phyloP scores from a whole-genome alignment of 1,139 yeast species.

The Nakaseomyces kungkrabaensis region DNA sequence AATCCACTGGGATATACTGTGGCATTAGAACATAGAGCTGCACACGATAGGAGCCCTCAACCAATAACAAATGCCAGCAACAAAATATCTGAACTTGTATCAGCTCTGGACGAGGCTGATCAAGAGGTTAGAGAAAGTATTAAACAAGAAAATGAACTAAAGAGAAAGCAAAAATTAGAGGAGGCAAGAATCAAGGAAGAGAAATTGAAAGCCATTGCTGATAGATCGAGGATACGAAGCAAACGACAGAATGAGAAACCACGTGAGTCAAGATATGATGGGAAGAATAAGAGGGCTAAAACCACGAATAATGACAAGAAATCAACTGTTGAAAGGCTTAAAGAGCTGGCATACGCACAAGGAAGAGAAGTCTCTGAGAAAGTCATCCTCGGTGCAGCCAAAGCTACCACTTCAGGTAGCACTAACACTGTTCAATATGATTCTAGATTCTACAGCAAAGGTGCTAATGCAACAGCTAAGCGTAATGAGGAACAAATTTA shows the following conservation, averaged over 20 bases:
- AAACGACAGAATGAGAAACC: slow-evolving; percentile 19
- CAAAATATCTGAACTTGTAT: slow-evolving; percentile 53
- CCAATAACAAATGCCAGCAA: slow-evolving; percentile 39
- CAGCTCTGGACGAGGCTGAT: slow-evolving; percentile 71
- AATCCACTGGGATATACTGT: slow-evolving; percentile 87
- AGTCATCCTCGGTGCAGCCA: slow-evolving; percentile 44
- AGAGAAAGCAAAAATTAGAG: slow-evolving; percentile 44
- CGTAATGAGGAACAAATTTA: slow-evolving; percentile 43
- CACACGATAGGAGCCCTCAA: slow-evolving; percentile 36
- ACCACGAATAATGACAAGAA: slow-evolving; percentile 32
- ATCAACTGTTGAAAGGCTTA: slow-evolving; percentile 38
- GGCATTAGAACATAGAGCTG: slow-evolving; percentile 63
- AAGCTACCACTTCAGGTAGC: slow-evolving; percentile 27
- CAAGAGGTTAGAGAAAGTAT: slow-evolving; percentile 63
- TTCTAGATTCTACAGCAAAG: slow-evolving; percentile 42
- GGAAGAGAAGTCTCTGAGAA: slow-evolving; percentile 47
- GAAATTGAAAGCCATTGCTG: slow-evolving; percentile 49
- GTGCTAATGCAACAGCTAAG: slow-evolving; percentile 33
- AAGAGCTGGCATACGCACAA: slow-evolving; percentile 36
- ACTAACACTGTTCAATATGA: slow-evolving; percentile 37
- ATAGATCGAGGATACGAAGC: slow-evolving; percentile 38
- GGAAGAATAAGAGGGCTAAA: neutral
- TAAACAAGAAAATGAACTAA: slow-evolving; percentile 46
- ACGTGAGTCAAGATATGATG: slow-evolving; percentile 29
- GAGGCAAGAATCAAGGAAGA: slow-evolving; percentile 53